These are phyloP conservation scores for Cryptococcus maquisensis DNA, from an alignment of 1,284 basidiomycete species.

Conservation along the genomic window DNA sequence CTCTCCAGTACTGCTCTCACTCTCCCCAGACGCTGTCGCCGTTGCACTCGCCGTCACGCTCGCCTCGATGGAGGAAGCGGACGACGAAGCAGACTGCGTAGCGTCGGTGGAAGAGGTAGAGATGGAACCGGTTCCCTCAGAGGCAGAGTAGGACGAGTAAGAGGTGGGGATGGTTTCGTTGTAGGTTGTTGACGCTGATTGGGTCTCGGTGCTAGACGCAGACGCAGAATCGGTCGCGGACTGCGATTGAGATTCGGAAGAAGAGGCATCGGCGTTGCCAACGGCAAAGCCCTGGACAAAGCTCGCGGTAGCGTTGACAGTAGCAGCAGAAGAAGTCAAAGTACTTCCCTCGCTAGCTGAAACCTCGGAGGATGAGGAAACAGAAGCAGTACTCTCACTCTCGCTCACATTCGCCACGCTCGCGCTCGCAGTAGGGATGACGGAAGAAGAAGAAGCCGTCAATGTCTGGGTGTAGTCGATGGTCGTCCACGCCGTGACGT, in stretches of 20 bases:
- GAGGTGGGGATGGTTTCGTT: not conserved
- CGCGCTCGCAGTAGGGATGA: slow-evolving; percentile 1
- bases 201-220: slow-evolving; percentile 2
- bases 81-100: not conserved
- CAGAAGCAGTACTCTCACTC: slow-evolving; percentile 1
- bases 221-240: slow-evolving; percentile 4
- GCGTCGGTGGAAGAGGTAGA: slow-evolving; percentile 4
- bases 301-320: slow-evolving; percentile 3
- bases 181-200: slow-evolving; percentile 10
- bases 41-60: slow-evolving; percentile 4
- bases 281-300: slow-evolving; percentile 4
- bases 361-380: not conserved
- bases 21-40: not conserved
- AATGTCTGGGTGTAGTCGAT: slow-evolving; percentile 26
- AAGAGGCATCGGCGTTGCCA: slow-evolving; percentile 1
- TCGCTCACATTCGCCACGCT: not conserved
- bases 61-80: slow-evolving; percentile 8
- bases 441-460: slow-evolving; percentile 2
- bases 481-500: slow-evolving; percentile 30
- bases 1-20: not conserved
- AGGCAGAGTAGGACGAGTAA: slow-evolving; percentile 3
- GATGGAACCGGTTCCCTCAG: slow-evolving; percentile 1
- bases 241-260: not conserved
- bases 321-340: slow-evolving; percentile 1
- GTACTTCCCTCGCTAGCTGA: not conserved